These are phyloP conservation scores for Tilletia walkeri DNA, from an alignment of 1,284 basidiomycete genomes.

Conservation along the genomic window DNA sequence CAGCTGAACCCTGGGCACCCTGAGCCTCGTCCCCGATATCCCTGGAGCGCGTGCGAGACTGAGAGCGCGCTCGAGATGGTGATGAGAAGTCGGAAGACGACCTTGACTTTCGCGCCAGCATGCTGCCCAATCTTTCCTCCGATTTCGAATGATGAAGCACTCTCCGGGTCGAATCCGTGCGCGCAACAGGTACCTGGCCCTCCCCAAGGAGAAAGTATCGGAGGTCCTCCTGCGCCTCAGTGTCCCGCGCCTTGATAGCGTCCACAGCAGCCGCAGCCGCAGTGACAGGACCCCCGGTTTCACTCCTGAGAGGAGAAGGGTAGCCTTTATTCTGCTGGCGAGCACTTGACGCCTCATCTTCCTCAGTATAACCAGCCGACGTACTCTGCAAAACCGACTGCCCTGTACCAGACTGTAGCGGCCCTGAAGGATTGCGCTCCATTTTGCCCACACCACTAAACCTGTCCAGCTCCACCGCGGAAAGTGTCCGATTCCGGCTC, in stretches of 20 bases:
- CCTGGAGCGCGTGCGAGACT: too few relatives aligned
- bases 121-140: constrained; percentile 1
- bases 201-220: constrained; percentile 1
- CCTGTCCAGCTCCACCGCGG: background rate
- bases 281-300: background rate
- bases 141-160: background rate
- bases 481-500: background rate
- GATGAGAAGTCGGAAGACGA: too few relatives aligned
- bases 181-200: background rate
- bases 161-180: background rate
- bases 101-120: background rate
- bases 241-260: constrained; percentile 8
- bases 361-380: background rate
- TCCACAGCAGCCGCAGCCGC: constrained; percentile 9
- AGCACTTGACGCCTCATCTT: background rate
- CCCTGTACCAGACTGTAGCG: background rate
- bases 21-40: too few relatives aligned
- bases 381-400: too few relatives aligned
- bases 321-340: too few relatives aligned
- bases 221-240: constrained; percentile 6
- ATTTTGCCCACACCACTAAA: background rate
- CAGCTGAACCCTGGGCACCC: too few relatives aligned
- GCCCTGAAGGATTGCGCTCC: background rate
- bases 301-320: too few relatives aligned
- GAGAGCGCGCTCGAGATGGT: too few relatives aligned